Conservation (phyloP, 2,329 filamentous ascomycete species). For the Diaporthe citrichinensis region DNA sequence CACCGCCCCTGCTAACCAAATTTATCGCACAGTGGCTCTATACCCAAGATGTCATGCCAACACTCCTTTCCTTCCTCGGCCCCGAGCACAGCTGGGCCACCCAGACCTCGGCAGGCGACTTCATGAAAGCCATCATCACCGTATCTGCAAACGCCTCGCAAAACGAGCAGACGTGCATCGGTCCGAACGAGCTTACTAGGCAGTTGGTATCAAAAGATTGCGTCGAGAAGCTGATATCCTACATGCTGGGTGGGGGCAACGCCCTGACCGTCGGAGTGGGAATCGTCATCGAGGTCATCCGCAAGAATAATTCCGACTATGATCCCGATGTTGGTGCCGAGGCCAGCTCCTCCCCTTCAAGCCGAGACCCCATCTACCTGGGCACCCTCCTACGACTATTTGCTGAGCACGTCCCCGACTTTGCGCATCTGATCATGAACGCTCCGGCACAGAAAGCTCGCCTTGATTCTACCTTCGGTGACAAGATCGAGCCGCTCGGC, state of each 20-base stretch:
- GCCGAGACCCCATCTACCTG: constrained; percentile 94
- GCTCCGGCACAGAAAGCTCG: constrained; percentile 80
- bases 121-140: constrained; percentile 98
- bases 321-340: constrained; percentile 91
- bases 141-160: constrained; percentile 98
- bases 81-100: constrained; percentile 89
- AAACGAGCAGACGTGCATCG: constrained; percentile 98
- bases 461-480: constrained; percentile 89
- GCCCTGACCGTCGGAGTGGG: constrained; percentile 95
- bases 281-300: constrained; percentile 97
- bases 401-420: constrained; percentile 90
- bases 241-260: constrained; percentile 95
- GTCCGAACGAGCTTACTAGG: constrained; percentile 94
- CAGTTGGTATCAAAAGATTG: constrained; percentile 92
- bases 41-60: constrained; percentile 88
- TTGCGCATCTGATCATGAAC: constrained; percentile 91
- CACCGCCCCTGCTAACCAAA: constrained; percentile 27
- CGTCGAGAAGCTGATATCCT: constrained; percentile 85
- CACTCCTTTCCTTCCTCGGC: constrained; percentile 87
- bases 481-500: constrained; percentile 91
- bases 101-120: constrained; percentile 96
- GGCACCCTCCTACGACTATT: constrained; percentile 91
- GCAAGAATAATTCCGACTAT: constrained; percentile 99
- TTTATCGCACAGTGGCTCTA: constrained; percentile 82
- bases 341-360: constrained; percentile 83